Evolutionary conservation across 139 green algal species (phyloP), one percentile per base, ranked within the genome.

Genomic region (Eudorina sp.): DNA sequence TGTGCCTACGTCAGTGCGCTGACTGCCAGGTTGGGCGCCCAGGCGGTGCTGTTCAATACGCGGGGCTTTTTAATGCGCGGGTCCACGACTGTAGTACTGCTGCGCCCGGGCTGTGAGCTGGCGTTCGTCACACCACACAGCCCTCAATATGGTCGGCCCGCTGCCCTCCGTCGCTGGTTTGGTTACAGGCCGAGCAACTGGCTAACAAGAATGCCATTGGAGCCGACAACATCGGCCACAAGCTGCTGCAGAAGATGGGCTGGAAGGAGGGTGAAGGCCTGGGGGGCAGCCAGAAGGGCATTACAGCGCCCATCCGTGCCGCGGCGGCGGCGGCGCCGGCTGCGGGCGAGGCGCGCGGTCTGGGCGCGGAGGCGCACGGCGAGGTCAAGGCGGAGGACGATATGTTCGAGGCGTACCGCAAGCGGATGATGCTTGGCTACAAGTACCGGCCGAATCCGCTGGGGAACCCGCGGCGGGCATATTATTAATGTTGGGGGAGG

Each of bases 401-500:
- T 78, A 72, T 88, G 3, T 97, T 91, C 90, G 92, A 96, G 72
- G 51, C 75, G 0, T 96, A 96, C 89, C 76, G 89, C 23, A 97
- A 97, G 78, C 86, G 95, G 66, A 96, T 96, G 94, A 95, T 95
- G 95, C 86, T 97, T 41, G 95, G 95, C 1, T 97, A 97, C 89
- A 97, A 97, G 89, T 92, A 73, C 88, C 82, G 94, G 21, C 94
- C 94, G 25, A 97, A 97, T 80, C 94, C 94, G 23, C 80, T 97
- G 29, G 94, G 94, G 72, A 97, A 97, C 85, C 94, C 94, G 13
- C 90, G 94, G 41, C 94, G 93, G 46, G 51, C 40, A 18, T 97
- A 97, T 79, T 96, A 96, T 74, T 96, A 64, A 94, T n/a, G n/a
- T n/a, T n/a, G n/a, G n/a, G n/a, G n/a, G n/a, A n/a, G n/a, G n/a